Evolutionary conservation across 306 rosid genomes (phyloP).

Genomic region (Sicyos edulis): DNA sequence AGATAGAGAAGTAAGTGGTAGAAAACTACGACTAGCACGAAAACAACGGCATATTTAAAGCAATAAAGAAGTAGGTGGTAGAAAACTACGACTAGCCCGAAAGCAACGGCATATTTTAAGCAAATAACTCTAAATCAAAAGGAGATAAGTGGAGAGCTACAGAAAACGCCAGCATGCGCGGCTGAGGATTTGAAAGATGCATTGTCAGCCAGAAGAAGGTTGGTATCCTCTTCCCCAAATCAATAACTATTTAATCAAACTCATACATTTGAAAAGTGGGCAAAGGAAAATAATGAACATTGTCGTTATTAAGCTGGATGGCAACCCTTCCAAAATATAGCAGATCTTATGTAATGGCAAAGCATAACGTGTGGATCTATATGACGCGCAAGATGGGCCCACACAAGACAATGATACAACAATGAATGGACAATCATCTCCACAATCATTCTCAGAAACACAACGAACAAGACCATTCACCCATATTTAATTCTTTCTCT

Average conservation of each 20-base stretch:
- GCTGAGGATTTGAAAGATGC: slow-evolving; percentile 10
- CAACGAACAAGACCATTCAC: slow-evolving; percentile 13
- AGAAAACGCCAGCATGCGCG: not conserved
- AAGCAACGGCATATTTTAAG: slow-evolving; percentile 15
- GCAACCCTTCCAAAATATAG: slow-evolving; percentile 13
- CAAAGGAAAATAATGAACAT: slow-evolving; percentile 8
- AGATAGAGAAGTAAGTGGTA: not conserved
- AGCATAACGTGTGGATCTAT: not conserved
- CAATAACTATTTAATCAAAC: slow-evolving; percentile 8
- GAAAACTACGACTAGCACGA: not conserved
- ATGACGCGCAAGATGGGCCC: not conserved
- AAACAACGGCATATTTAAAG: slow-evolving; percentile 15
- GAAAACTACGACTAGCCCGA: not conserved
- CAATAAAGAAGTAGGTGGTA: not conserved
- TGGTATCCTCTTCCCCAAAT: not conserved
- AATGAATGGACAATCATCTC: slow-evolving; percentile 1
- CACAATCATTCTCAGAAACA: not conserved
- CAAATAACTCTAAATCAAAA: slow-evolving; percentile 6
- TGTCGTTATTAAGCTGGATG: slow-evolving; percentile 20
- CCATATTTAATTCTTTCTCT: not conserved
- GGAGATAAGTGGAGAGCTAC: not conserved
- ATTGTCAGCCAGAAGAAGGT: slow-evolving; percentile 9
- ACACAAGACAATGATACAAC: slow-evolving; percentile 8
- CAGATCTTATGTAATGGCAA: slow-evolving; percentile 13
- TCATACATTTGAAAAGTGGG: not conserved